Evolutionary conservation across 176 grass and related monocot species (phyloP).

Genomic region (Pontederia crassipes): DNA sequence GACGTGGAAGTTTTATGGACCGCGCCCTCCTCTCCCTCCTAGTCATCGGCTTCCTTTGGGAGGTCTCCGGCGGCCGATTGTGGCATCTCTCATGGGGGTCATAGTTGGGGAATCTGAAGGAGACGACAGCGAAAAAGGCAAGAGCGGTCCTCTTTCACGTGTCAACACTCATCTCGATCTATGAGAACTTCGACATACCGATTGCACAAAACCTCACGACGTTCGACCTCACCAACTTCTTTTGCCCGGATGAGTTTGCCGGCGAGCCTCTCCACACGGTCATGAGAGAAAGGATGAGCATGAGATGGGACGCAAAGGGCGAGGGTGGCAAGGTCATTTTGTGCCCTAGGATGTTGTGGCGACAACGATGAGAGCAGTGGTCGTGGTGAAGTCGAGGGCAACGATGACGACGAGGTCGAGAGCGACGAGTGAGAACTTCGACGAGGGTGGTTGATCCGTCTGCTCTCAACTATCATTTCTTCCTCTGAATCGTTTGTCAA

Average conservation of each 20-base stretch:
- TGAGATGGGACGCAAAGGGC: no score
- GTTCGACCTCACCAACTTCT: slow-evolving; percentile 19
- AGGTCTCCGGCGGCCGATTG: neutral
- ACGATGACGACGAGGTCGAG: no score
- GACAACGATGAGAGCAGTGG: no score
- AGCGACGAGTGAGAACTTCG: no score
- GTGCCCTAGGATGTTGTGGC: no score
- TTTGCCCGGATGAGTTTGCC: neutral
- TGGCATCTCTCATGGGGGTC: neutral
- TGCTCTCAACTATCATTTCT: no score
- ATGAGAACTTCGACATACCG: slow-evolving; percentile 9
- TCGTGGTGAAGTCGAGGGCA: no score
- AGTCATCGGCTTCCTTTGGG: neutral
- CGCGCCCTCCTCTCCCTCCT: slow-evolving; percentile 8
- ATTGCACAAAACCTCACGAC: neutral
- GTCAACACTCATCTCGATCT: slow-evolving; percentile 7
- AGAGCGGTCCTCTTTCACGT: neutral
- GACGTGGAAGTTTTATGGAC: slow-evolving; percentile 1
- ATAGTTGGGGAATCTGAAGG: neutral
- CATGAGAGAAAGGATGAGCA: no score
- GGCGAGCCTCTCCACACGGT: neutral
- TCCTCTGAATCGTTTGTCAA: no score
- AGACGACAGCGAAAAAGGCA: neutral
- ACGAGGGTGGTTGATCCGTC: no score
- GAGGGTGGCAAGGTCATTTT: no score